These are phyloP conservation scores for Trichoderma sp. DNA, from an alignment of 2,329 filamentous ascomycete species.

Conservation along the genomic window DNA sequence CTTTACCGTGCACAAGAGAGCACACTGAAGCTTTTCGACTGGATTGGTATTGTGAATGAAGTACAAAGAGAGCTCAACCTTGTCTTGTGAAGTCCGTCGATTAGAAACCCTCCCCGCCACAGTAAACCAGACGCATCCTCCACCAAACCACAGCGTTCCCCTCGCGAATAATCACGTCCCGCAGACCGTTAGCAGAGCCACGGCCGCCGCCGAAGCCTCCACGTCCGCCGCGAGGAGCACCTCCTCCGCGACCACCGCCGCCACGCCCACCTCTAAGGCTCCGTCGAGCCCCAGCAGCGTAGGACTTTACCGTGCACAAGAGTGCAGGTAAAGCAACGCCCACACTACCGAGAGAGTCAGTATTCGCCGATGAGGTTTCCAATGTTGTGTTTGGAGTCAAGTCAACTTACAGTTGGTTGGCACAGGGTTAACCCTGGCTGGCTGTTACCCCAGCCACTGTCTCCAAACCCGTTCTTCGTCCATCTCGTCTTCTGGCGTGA, in stretches of 20 bases:
- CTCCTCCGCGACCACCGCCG: constrained; percentile 38
- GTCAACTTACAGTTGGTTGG: neutral
- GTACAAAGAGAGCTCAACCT: too few relatives aligned
- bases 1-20: neutral
- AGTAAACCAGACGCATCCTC: too few relatives aligned
- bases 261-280: constrained; percentile 31
- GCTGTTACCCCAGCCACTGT: too few relatives aligned
- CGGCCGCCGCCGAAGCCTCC: constrained; percentile 29
- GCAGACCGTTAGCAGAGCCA: constrained; percentile 36
- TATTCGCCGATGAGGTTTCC: neutral
- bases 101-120: too few relatives aligned
- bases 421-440: neutral
- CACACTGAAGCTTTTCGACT: too few relatives aligned
- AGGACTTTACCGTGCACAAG: neutral
- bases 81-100: too few relatives aligned
- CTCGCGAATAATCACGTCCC: too few relatives aligned
- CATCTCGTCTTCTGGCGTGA: too few relatives aligned
- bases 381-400: neutral
- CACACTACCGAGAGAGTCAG: neutral
- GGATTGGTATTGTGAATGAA: too few relatives aligned
- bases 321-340: neutral
- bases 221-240: constrained; percentile 32
- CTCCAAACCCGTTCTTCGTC: neutral
- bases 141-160: too few relatives aligned
- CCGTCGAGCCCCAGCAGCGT: neutral